Evolutionary conservation across 495 filamentous ascomycete genomes (phyloP), one percentile per base, ranked within the genome.

Genomic region (Achaetomiella virescens): DNA sequence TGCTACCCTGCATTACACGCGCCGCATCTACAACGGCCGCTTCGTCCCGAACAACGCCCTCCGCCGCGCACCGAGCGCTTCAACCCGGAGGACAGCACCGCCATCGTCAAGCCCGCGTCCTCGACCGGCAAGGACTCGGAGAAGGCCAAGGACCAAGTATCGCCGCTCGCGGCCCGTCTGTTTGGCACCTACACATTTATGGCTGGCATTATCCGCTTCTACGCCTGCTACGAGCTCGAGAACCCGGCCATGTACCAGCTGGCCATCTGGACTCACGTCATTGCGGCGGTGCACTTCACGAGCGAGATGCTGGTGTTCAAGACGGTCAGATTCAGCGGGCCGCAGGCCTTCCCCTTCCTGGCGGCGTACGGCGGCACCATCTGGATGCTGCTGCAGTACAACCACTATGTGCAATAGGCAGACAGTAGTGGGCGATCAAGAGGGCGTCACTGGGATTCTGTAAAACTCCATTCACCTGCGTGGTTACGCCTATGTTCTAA

Each of bases 161-260:
- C 85, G 3, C 77, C 85, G 5, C 82, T 97, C 35, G 85, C 85
- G 22, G 83, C 87, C 6, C 86, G 93, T 49, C 81, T 88, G 10
- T 97, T 97, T 67, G 95, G 90, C 40, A 95, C 90, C 54, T 99
- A 90, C 83, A 97, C 91, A 0, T 78, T 92, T 59, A 68, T 96
- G 47, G 80, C 84, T 12, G 75, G 81, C 33, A 70, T 96, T 33
- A 77, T 97, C 46, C 83, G 93, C 27, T 64, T 91, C 58, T 95
- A 93, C 62, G 89, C 90, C 10, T 88, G 87, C 24, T 97, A 96
- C 76, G 76, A 96, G 68, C 86, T 96, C 54, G 72, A 79, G 37
- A 81, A 87, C 51, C 75, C 82, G 2, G 72, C 74, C 31, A 67
- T 88, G 10, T 98, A 96, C 64, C 78, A 93, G 60, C 73, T 97